phyloP scores from a whole-genome alignment of 805 yeast species.

The Starmerella powellii region DNA sequence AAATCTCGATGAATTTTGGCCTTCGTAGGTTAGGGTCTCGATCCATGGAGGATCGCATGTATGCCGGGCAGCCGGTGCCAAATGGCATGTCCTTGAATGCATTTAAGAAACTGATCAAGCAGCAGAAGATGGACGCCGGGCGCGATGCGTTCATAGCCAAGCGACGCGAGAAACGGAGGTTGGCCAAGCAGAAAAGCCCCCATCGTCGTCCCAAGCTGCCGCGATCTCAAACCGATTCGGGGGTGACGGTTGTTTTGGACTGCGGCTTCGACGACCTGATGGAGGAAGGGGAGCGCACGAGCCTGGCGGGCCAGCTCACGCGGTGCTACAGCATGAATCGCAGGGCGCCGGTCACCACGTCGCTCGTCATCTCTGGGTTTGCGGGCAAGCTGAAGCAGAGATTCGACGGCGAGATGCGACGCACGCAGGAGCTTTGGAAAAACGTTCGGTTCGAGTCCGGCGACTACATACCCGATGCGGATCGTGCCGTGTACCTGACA shows the following conservation, averaged over 20 bases:
- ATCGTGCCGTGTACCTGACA: constrained; percentile 47
- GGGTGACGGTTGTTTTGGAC: constrained; percentile 56
- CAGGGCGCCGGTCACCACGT: constrained; percentile 44
- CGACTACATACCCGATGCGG: constrained; percentile 21
- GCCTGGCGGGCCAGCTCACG: constrained; percentile 68
- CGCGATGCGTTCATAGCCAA: constrained; percentile 48
- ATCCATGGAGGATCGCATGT: background rate
- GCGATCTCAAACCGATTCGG: constrained; percentile 28
- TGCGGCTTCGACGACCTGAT: constrained; percentile 85
- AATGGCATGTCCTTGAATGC: constrained; percentile 80
- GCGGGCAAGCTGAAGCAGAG: constrained; percentile 52
- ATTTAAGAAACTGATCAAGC: constrained; percentile 63
- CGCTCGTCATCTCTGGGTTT: constrained; percentile 52
- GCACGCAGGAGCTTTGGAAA: constrained; percentile 56
- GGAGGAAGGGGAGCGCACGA: constrained; percentile 58
- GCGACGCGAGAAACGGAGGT: constrained; percentile 42
- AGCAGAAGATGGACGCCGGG: constrained; percentile 46
- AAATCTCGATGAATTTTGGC: background rate
- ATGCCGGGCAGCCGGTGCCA: constrained; percentile 37
- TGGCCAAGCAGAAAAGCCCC: constrained; percentile 16
- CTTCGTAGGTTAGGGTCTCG: too few relatives aligned
- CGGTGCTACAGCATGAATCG: constrained; percentile 72
- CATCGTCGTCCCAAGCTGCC: constrained; percentile 13
- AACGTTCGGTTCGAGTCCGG: constrained; percentile 41
- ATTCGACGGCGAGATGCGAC: constrained; percentile 48